Conservation (phyloP, 2,329 filamentous ascomycete species). For the Tympanopsis confertula region DNA sequence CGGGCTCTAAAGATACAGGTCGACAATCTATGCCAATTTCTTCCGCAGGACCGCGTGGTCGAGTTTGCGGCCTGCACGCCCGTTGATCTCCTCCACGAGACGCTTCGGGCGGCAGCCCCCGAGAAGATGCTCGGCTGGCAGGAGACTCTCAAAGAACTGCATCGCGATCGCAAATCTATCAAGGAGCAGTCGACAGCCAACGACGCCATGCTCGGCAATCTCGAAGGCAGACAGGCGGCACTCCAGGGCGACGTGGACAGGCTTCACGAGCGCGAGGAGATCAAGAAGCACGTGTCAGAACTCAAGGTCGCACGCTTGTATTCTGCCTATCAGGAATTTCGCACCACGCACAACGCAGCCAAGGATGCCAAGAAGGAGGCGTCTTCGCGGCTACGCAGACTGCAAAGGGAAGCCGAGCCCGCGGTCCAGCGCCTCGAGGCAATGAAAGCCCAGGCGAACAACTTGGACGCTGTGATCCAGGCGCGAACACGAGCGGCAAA, state of each 20-base stretch:
- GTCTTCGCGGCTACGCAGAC: constrained; percentile 38
- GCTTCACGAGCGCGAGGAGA: too few relatives aligned
- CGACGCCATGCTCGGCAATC: constrained; percentile 48
- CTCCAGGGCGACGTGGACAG: background rate
- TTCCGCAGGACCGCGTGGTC: constrained; percentile 63
- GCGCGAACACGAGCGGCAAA: too few relatives aligned
- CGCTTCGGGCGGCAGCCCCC: constrained; percentile 55
- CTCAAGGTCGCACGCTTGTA: too few relatives aligned
- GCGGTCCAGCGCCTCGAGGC: too few relatives aligned
- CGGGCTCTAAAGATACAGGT: constrained; percentile 56
- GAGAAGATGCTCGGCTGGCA: constrained; percentile 54
- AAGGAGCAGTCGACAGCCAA: constrained; percentile 46
- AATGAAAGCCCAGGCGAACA: too few relatives aligned
- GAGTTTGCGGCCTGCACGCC: constrained; percentile 58
- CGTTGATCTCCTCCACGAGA: constrained; percentile 51
- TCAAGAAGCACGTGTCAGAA: too few relatives aligned
- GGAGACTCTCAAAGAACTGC: constrained; percentile 49
- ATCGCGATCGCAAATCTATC: constrained; percentile 56
- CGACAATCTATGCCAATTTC: constrained; percentile 65
- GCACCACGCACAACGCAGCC: too few relatives aligned
- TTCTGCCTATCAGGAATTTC: too few relatives aligned
- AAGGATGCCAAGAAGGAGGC: too few relatives aligned
- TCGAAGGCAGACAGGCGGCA: constrained; percentile 59
- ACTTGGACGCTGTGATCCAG: too few relatives aligned
- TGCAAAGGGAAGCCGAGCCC: constrained; percentile 46